Base-by-base conservation (phyloP, 139 green algal genomes). In the Choricystis sp. region DNA sequence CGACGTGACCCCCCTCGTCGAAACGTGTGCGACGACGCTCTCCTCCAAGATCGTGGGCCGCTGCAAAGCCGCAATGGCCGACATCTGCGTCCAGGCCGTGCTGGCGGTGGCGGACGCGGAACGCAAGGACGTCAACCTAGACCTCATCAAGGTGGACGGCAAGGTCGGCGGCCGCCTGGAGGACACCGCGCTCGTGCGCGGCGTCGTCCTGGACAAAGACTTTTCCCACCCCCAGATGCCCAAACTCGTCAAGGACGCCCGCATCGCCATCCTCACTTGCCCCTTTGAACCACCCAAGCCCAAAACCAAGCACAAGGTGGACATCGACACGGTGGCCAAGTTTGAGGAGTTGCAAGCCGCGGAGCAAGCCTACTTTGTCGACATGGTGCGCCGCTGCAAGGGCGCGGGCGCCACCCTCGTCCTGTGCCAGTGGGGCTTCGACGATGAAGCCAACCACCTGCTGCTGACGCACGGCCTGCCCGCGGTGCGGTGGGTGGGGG, bases 251-350 rank as follows among this genome's bases (percentile, higher is more conserved):
- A 68, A 85, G 14, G 78, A 97, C 66, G 91, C 92, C 3, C 92
- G 93, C 69, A 92, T 99, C 26, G 94, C 94, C 56, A 97, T 99
- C 72, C 79, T 99, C 19, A 99, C 94, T 1, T 98, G 94, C 72
- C 91, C 94, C 26, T 99, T 99, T 74, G 94, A 99, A 86, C 90
- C 94, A 0, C 94, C 94, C 14, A 98, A 98, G 88, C 94, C 94
- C 58, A 99, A 99, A 81, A 99, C 91, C 60, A 99, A 99, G 86
- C 94, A 99, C 79, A 99, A 99, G 83, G 84, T 84, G 29, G 92
- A 99, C 68, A 98, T 99, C 59, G 87, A 96, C 83, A 92, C 76
- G 16, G 94, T 95, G 49, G 90, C 98, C 75, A 97, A 98, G 82
- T 98, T 94, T 70, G 86, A 99, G 80, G 64, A 72, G 55, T 79